Evolutionary conservation across 116 monocot species (phyloP).

Genomic region (Iris pallida): DNA sequence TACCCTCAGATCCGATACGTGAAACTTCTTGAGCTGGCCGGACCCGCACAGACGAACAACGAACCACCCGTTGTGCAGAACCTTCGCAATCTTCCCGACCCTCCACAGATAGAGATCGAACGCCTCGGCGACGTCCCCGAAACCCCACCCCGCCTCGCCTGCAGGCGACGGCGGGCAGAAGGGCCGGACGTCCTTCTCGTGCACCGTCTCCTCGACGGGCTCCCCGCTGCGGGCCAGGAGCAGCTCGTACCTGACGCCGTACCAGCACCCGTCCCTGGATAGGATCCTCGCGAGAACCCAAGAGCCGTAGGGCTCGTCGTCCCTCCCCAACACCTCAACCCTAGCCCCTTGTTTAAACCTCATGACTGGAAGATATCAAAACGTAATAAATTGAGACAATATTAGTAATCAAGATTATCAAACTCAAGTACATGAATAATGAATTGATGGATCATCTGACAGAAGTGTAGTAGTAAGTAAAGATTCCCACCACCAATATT

Average conservation of each 20-base stretch:
- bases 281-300: slow-evolving; percentile 31
- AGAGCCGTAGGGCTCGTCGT: slow-evolving; percentile 9
- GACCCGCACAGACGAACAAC: slow-evolving; percentile 4
- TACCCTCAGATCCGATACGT: slow-evolving; percentile 1
- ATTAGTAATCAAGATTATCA: too few relatives aligned
- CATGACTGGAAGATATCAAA: slow-evolving; percentile 10
- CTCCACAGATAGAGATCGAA: slow-evolving; percentile 29
- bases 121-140: slow-evolving; percentile 29
- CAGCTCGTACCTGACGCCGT: slow-evolving; percentile 12
- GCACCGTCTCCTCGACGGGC: slow-evolving; percentile 12
- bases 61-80: slow-evolving; percentile 6
- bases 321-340: slow-evolving; percentile 26
- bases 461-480: too few relatives aligned
- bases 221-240: slow-evolving; percentile 1
- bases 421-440: too few relatives aligned
- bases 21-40: slow-evolving; percentile 11
- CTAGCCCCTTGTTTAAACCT: slow-evolving; percentile 20
- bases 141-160: slow-evolving; percentile 9
- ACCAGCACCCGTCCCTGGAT: background rate
- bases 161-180: slow-evolving; percentile 15
- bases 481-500: too few relatives aligned
- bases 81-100: slow-evolving; percentile 25
- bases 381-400: background rate
- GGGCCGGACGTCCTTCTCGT: slow-evolving; percentile 22
- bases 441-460: too few relatives aligned